Evolutionary conservation across 176 grass and related monocot species (phyloP).

Genomic region (Oryza longistaminata): DNA sequence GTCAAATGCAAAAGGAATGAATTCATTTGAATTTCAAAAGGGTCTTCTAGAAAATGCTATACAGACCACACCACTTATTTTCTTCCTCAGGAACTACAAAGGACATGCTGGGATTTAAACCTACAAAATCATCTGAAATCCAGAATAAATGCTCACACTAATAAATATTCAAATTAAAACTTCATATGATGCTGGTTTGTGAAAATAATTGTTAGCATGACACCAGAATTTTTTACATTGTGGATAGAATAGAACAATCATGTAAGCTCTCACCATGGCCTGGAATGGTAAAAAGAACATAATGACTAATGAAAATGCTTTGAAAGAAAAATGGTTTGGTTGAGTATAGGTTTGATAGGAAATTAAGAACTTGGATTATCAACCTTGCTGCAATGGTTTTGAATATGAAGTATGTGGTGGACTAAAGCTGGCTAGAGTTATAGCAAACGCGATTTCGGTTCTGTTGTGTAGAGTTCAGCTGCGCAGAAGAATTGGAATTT

Average conservation of each 20-base stretch:
- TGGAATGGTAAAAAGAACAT: neutral
- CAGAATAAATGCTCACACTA: neutral
- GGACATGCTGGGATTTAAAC: neutral
- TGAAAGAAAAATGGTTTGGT: neutral
- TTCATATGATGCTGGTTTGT: neutral
- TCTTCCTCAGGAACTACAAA: neutral
- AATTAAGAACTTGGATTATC: neutral
- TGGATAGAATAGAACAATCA: neutral
- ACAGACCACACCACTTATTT: neutral
- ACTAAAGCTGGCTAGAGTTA: neutral
- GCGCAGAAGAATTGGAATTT: neutral
- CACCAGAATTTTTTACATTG: neutral
- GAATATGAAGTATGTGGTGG: neutral
- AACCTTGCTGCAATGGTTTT: neutral
- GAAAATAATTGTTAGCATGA: conserved; percentile 14
- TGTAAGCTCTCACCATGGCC: neutral
- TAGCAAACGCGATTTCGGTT: neutral
- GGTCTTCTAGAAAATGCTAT: neutral
- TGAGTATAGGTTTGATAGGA: conserved; percentile 1
- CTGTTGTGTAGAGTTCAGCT: neutral
- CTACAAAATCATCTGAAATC: neutral
- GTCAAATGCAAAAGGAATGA: neutral
- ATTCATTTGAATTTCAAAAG: conserved; percentile 17
- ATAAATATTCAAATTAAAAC: neutral
- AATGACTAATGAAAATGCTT: neutral